phyloP scores from a whole-genome alignment of 1,284 basidiomycete genomes.

The Fomitiporia mediterranea region DNA sequence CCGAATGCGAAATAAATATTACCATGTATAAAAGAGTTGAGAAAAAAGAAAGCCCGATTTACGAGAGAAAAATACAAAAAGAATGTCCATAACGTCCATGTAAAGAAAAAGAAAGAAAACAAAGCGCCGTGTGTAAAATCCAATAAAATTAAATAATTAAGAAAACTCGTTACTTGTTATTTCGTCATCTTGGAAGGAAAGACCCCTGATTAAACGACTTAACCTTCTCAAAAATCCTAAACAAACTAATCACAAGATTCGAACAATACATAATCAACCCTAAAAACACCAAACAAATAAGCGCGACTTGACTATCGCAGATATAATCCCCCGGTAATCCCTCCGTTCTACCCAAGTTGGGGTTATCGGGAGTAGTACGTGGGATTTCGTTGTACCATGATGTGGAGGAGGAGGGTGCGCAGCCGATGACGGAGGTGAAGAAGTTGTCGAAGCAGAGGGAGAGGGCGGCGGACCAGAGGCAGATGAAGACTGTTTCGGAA shows the following conservation, averaged over 20 bases:
- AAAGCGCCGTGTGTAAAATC: not conserved
- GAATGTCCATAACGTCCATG: too few species aligned
- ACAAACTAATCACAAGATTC: constrained; percentile 81
- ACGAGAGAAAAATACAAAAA: not conserved
- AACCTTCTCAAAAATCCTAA: constrained; percentile 84
- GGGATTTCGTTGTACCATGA: constrained; percentile 69
- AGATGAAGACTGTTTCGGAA: constrained; percentile 83
- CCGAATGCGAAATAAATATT: not conserved
- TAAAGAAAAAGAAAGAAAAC: constrained; percentile 3
- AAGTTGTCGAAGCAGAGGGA: constrained; percentile 88
- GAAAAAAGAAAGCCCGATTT: not conserved
- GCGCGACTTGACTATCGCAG: constrained; percentile 66
- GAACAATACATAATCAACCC: constrained; percentile 74
- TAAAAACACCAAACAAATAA: constrained; percentile 71
- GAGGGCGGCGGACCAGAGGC: constrained; percentile 87
- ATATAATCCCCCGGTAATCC: constrained; percentile 50
- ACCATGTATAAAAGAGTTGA: not conserved
- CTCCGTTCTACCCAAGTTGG: constrained; percentile 37
- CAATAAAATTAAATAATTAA: too few species aligned
- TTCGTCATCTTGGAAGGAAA: too few species aligned
- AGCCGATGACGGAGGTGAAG: constrained; percentile 82
- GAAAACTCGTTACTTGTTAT: too few species aligned
- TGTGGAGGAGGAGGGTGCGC: constrained; percentile 51
- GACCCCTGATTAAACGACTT: too few species aligned
- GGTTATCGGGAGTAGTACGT: constrained; percentile 36